phyloP scores from a whole-genome alignment of 1,284 basidiomycete species.

The Meripilus lineatus region DNA sequence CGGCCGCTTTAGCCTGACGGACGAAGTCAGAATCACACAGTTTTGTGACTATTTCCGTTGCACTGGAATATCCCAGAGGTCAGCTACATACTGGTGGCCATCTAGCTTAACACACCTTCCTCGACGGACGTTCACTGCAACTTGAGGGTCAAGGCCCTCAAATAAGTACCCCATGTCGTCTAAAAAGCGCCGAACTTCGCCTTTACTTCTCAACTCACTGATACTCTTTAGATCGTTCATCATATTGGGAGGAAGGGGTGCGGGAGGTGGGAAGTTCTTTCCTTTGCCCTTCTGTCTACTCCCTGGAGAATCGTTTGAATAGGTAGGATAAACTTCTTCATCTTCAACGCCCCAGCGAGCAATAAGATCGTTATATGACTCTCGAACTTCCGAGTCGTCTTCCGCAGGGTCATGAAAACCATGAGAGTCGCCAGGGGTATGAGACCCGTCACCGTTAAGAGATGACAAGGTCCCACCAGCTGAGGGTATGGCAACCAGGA shows the following conservation, averaged over 20 bases:
- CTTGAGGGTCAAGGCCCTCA: constrained; percentile 60
- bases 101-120: constrained; percentile 45
- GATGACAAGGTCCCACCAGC: constrained; percentile 18
- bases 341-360: constrained; percentile 74
- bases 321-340: constrained; percentile 50
- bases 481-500: constrained; percentile 54
- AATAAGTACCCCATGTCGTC: constrained; percentile 80
- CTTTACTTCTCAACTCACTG: constrained; percentile 71
- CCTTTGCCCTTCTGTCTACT: constrained; percentile 30
- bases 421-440: constrained; percentile 16
- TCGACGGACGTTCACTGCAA: constrained; percentile 51
- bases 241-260: constrained; percentile 43
- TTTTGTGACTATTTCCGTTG: constrained; percentile 68
- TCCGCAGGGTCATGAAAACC: constrained; percentile 30
- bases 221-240: constrained; percentile 77
- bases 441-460: constrained; percentile 16
- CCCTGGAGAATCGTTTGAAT: constrained; percentile 23
- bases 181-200: constrained; percentile 71
- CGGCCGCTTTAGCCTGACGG: constrained; percentile 67
- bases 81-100: constrained; percentile 4
- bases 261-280: constrained; percentile 23
- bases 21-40: constrained; percentile 69
- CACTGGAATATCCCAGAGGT: constrained; percentile 36
- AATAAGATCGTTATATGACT: constrained; percentile 66
- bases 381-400: constrained; percentile 53